A percentile compares a stretch with the other conserved stretches of the same genome.
These are phyloP conservation scores for Talaromyces islandicus DNA, from an alignment of 2,329 filamentous ascomycete species.

Conservation along the genomic window DNA sequence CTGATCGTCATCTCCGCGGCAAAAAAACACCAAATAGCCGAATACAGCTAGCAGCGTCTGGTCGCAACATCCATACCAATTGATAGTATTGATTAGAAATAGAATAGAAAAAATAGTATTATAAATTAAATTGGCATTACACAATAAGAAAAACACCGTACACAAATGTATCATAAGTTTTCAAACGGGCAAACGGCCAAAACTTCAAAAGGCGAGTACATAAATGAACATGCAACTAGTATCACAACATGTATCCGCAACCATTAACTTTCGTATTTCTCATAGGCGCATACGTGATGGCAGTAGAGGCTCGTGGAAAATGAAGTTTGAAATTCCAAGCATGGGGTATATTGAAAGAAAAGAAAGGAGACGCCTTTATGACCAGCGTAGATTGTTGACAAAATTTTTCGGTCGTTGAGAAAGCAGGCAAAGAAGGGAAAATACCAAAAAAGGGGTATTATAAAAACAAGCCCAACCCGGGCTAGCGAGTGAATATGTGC, in stretches of 20 bases:
- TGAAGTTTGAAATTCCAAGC: background rate
- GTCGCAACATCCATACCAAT: background rate
- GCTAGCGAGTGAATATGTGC: background rate
- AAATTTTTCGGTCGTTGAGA: background rate
- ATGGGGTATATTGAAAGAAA: background rate
- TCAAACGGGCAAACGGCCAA: background rate
- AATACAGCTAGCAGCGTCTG: background rate
- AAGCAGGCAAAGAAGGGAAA: background rate
- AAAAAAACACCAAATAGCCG: background rate
- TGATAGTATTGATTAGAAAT: background rate
- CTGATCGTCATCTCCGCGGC: background rate
- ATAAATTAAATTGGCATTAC: background rate
- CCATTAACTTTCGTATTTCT: constrained; percentile 2
- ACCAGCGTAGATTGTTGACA: background rate
- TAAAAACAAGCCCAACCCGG: background rate
- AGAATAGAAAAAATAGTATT: background rate
- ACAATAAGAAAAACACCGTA: background rate
- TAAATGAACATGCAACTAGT: background rate
- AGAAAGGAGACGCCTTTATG: background rate
- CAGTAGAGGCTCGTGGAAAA: background rate
- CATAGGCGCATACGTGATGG: constrained; percentile 8
- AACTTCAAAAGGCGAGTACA: background rate
- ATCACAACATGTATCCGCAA: background rate
- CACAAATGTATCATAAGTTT: background rate
- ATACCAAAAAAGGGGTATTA: background rate